phyloP scores from a whole-genome alignment of 164 flowering plant species.

The Vitis labrusca region DNA sequence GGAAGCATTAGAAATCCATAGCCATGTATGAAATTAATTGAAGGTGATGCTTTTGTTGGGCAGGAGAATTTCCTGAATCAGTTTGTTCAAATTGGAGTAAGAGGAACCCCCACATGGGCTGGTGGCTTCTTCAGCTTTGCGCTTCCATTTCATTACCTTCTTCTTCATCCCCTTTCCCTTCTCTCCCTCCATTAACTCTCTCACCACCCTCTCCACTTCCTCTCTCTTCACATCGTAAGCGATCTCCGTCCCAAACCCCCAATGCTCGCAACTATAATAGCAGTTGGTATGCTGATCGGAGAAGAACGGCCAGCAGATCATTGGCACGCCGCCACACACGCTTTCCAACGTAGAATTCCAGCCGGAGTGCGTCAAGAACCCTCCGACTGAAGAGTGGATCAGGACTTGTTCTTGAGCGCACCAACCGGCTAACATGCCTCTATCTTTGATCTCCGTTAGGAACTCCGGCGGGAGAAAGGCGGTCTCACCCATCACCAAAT shows the following conservation, averaged over 20 bases:
- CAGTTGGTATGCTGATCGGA: constrained; percentile 11
- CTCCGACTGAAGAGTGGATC: constrained; percentile 9
- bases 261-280: constrained; percentile 1
- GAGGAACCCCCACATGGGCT: too few relatives aligned
- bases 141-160: too few relatives aligned
- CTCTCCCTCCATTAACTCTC: too few relatives aligned
- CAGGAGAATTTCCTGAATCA: too few relatives aligned
- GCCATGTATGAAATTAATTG: too few relatives aligned
- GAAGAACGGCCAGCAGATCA: constrained; percentile 22
- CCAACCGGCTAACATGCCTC: constrained; percentile 9
- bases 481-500: constrained; percentile 40
- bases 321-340: constrained; percentile 10
- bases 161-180: too few relatives aligned
- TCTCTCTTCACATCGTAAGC: constrained; percentile 10
- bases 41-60: too few relatives aligned
- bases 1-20: too few relatives aligned
- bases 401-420: constrained; percentile 16
- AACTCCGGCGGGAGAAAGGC: constrained; percentile 34
- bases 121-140: too few relatives aligned
- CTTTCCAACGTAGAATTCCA: constrained; percentile 20
- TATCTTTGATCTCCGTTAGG: neutral
- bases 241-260: constrained; percentile 18
- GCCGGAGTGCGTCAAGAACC: constrained; percentile 12
- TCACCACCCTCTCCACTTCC: neutral
- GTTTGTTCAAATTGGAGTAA: too few relatives aligned